A percentile compares a stretch with the other conserved stretches of the same genome.
These are phyloP conservation scores for Euphrasia arctica DNA, from an alignment of 305 asterid species.

Conservation along the genomic window DNA sequence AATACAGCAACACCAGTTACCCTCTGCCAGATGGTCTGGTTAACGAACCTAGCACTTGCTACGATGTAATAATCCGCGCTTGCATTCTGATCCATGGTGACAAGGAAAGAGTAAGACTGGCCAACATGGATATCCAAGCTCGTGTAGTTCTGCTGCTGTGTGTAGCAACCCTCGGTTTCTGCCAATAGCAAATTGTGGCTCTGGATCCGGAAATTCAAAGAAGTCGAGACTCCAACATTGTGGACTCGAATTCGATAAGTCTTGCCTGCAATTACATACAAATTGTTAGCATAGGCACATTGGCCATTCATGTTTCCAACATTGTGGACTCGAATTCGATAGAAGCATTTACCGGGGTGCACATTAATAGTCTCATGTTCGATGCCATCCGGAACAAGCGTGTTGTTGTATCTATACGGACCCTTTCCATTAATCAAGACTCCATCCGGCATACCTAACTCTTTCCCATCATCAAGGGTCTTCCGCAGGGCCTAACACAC, in stretches of 20 bases:
- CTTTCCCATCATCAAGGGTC: conserved; percentile 53
- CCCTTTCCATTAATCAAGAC: conserved; percentile 84
- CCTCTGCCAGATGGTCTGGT: conserved; percentile 60
- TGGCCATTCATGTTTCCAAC: background rate
- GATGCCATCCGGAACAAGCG: conserved; percentile 69
- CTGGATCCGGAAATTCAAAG: conserved; percentile 70
- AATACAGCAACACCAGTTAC: conserved; percentile 74
- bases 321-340: too few species aligned
- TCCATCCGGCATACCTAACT: conserved; percentile 76
- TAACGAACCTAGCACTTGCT: conserved; percentile 74
- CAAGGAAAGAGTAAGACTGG: conserved; percentile 63
- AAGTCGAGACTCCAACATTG: conserved; percentile 78
- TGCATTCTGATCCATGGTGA: conserved; percentile 78
- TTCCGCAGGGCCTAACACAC: conserved; percentile 46
- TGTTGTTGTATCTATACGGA: conserved; percentile 60
- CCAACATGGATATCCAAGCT: conserved; percentile 79
- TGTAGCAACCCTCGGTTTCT: conserved; percentile 76
- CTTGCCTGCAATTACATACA: conserved; percentile 43
- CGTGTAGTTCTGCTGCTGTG: conserved; percentile 63
- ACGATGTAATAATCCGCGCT: conserved; percentile 77
- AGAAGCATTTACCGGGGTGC: conserved; percentile 45
- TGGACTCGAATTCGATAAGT: conserved; percentile 75
- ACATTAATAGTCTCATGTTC: conserved; percentile 56
- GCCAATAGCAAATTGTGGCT: conserved; percentile 66
- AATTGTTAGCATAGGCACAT: background rate